phyloP scores from a whole-genome alignment of 106 monocot species.

The Phalaenopsis equestris region DNA sequence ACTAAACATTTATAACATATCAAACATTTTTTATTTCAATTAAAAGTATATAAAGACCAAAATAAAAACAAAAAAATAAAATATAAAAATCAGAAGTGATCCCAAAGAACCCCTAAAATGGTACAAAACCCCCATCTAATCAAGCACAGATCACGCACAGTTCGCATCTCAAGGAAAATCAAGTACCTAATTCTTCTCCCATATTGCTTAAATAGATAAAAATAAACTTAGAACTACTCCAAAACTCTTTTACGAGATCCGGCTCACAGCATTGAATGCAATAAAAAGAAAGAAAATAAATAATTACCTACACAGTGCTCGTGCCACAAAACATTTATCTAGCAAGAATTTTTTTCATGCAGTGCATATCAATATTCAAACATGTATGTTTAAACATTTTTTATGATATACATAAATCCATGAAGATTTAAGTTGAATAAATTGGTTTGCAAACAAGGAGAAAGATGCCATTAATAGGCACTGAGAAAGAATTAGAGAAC shows the following conservation, averaged over 20 bases:
- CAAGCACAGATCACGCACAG: neutral
- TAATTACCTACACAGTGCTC: neutral
- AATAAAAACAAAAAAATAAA: no score
- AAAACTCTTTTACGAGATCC: no score
- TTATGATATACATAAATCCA: neutral
- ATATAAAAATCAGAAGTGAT: no score
- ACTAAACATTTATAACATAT: no score
- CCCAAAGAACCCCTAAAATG: neutral
- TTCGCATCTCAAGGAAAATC: neutral
- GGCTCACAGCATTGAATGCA: no score
- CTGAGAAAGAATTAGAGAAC: neutral
- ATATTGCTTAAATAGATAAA: no score
- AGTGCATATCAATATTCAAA: neutral
- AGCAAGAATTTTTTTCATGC: neutral
- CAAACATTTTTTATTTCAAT: no score
- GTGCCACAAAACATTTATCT: neutral
- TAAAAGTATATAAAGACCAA: no score
- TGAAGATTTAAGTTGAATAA: neutral
- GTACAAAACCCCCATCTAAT: neutral
- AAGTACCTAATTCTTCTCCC: neutral
- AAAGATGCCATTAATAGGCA: neutral
- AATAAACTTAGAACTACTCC: no score
- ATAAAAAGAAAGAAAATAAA: neutral
- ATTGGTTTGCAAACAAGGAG: neutral
- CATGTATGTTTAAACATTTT: neutral